Conservation (phyloP, 306 rosid genomes). For the Vigna trinervia region DNA sequence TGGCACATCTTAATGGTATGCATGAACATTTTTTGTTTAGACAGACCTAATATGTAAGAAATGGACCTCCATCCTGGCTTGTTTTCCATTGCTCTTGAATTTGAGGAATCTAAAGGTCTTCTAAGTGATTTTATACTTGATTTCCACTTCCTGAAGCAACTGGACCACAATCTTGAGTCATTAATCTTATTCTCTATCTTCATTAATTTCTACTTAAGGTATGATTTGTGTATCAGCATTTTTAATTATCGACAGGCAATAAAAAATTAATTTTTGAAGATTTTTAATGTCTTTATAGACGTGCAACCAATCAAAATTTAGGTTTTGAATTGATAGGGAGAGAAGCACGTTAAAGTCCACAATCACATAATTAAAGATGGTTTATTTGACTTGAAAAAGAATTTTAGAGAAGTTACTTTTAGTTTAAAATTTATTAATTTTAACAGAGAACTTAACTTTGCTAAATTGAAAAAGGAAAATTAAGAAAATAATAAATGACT, state of each 20-base stretch:
- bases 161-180: constrained; percentile 3
- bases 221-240: not conserved
- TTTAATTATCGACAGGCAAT: too few species aligned
- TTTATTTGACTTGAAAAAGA: too few species aligned
- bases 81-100: not conserved
- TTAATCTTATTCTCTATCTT: not conserved
- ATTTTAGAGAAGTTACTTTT: not conserved
- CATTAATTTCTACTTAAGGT: not conserved
- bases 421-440: too few species aligned
- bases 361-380: not conserved
- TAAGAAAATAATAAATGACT: too few species aligned
- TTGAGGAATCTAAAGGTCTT: constrained; percentile 10
- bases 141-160: not conserved
- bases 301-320: too few species aligned
- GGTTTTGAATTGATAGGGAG: not conserved
- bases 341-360: not conserved
- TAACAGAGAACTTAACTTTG: too few species aligned
- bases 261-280: too few species aligned
- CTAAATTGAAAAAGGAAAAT: too few species aligned
- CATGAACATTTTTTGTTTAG: not conserved
- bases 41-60: constrained; percentile 44
- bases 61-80: constrained; percentile 48
- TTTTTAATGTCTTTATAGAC: too few species aligned
- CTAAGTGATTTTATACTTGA: not conserved
- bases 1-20: not conserved